Conservation (phyloP, 1,284 basidiomycete genomes). For the Puccinia horiana region DNA sequence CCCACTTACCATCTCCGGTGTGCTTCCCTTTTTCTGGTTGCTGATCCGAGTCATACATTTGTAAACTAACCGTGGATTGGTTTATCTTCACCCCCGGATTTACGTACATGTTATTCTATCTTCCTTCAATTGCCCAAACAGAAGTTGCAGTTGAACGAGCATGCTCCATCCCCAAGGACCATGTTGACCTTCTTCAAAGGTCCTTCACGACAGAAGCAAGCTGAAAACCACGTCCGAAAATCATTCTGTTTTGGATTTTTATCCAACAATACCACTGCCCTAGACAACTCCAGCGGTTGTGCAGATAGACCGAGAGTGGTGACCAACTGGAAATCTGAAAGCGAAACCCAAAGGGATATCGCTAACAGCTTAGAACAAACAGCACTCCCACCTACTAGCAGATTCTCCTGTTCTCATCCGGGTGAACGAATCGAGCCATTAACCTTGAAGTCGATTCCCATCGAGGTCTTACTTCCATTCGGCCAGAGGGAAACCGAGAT, state of each 20-base stretch:
- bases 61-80: not conserved
- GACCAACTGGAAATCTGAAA: conserved; percentile 7
- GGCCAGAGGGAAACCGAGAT: not conserved
- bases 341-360: conserved; percentile 2
- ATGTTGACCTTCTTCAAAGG: conserved; percentile 16
- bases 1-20: not conserved
- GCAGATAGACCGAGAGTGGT: conserved; percentile 9
- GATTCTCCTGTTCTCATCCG: not conserved
- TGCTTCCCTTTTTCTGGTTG: not conserved
- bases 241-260: conserved; percentile 3
- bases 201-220: not conserved
- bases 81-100: not conserved
- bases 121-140: not conserved
- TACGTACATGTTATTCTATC: not conserved
- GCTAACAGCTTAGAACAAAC: not conserved
- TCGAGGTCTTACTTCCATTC: conserved; percentile 7
- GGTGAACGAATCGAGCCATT: conserved; percentile 4
- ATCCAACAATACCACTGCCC: not conserved
- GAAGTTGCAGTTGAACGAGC: not conserved
- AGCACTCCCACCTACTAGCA: not conserved
- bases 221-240: not conserved
- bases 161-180: not conserved
- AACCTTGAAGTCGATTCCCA: not conserved
- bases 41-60: too few species aligned
- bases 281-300: not conserved